Percentiles rank a stretch among this genome's conserved stretches.
These are phyloP conservation scores for Stephanodiscus minutulus DNA, from an alignment of 108 stramenopile genomes.

Conservation along the genomic window DNA sequence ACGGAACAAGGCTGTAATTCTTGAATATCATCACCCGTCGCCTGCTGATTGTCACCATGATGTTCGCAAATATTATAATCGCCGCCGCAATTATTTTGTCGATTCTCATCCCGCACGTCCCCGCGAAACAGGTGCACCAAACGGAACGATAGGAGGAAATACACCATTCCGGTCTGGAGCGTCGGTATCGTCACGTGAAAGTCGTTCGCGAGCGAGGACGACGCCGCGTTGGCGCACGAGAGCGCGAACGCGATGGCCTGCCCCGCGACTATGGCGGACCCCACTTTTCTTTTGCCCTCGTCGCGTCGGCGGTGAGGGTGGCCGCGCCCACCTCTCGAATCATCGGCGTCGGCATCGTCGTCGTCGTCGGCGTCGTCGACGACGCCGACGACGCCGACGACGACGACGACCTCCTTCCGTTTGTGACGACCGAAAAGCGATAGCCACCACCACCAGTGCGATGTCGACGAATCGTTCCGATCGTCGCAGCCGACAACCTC, in stretches of 20 bases:
- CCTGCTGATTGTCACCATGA: neutral
- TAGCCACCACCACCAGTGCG: no score
- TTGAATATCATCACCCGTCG: neutral
- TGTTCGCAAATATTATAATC: neutral
- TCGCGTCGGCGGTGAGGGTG: no score
- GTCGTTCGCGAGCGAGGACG: constrained; percentile 54
- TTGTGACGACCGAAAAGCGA: no score
- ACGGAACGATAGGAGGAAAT: constrained; percentile 52
- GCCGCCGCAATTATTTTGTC: neutral
- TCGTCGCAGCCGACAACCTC: no score
- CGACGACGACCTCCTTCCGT: no score
- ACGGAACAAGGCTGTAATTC: neutral
- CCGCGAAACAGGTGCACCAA: constrained; percentile 33
- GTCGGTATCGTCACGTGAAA: constrained; percentile 55
- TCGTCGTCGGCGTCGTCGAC: no score
- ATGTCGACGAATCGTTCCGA: no score
- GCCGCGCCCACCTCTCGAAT: no score
- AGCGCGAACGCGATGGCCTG: constrained; percentile 59
- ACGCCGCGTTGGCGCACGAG: constrained; percentile 61
- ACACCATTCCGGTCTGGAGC: constrained; percentile 54
- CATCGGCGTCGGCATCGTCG: no score
- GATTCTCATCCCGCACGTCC: neutral
- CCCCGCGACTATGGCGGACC: constrained; percentile 57
- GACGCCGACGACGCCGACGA: no score
- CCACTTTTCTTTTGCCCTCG: no score